Base-by-base conservation (phyloP, 768 basidiomycete species). In the Suillus alpinus region DNA sequence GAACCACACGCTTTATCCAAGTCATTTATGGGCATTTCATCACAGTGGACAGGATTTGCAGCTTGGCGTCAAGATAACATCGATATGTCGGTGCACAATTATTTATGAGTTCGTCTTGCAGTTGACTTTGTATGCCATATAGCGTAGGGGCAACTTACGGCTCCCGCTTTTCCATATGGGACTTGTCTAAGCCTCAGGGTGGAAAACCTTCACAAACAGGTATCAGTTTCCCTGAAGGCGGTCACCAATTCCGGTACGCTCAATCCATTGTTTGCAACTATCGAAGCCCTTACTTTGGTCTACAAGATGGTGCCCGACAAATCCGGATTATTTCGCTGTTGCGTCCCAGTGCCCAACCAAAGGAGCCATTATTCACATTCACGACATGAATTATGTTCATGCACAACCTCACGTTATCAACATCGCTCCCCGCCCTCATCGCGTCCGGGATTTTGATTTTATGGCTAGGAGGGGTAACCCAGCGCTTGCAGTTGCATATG, bases 81-180 rank as follows among this genome's bases (percentile, higher is more conserved):
- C 37, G 86, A 94, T 67, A 83, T 92, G 92, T 92, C 74, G 50
- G 85, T 78, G 32, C n/a, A 40, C 52, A n/a, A 40, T 29, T 57
- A 51, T 16, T 61, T 34, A 36, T 34, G 31, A 14, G 3, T 4
- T 36, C 20, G 43, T 12, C 23, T 14, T 9, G 20, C 2, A 57
- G 23, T 59, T 62, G 36, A 39, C 57, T 39, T 23, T 14, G 43
- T 47, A 18, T 16, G 0, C 7, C 41, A 56, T 60, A 58, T 61
- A 93, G 92, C 57, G 81, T 94, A 49, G 92, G 92, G 43, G 88
- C 87, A 34, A 83, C 84, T 23, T 92, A 86, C 68, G 88, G 89
- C 9, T 77, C 84, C n/a, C 80, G 78, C 56, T 92, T 90, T 69
- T 81, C 85, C 16, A 70, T 94, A 20, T 94, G 92, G 92, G 88